A percentile compares a stretch with the other conserved stretches of the same genome.
These are phyloP conservation scores for Globisporangium orthogonon DNA, from an alignment of 352 stramenopile genomes.

Conservation along the genomic window DNA sequence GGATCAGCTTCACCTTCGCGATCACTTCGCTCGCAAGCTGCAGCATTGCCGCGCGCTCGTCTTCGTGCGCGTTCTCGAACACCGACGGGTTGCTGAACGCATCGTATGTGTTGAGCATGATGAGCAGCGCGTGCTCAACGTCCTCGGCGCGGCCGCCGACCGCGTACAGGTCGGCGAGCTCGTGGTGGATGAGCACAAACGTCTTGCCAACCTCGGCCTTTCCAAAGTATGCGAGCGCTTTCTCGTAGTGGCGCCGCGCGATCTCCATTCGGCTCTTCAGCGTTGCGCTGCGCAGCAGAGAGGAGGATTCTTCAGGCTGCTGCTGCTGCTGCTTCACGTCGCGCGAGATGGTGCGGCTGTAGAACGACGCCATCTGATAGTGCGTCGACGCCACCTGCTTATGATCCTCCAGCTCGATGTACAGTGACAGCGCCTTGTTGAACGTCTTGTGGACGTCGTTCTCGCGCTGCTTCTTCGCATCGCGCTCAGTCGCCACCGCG, in stretches of 20 bases:
- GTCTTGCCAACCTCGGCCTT: conserved; percentile 59
- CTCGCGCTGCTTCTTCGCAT: conserved; percentile 24
- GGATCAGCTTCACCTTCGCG: conserved; percentile 41
- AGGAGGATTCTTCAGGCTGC: background rate
- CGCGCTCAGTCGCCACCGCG: background rate
- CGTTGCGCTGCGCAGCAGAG: conserved; percentile 7
- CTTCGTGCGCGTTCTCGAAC: conserved; percentile 8
- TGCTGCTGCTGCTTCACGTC: conserved; percentile 16
- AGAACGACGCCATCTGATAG: conserved; percentile 83
- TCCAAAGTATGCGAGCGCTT: conserved; percentile 75
- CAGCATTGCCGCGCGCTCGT: conserved; percentile 24
- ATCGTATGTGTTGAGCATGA: conserved; percentile 73
- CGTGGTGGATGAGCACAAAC: conserved; percentile 80
- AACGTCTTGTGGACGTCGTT: conserved; percentile 55
- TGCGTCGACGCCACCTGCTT: conserved; percentile 78
- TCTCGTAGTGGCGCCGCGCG: conserved; percentile 78
- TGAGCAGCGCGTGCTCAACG: conserved; percentile 70
- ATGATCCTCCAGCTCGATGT: conserved; percentile 55
- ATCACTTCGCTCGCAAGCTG: conserved; percentile 36
- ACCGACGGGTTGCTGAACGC: conserved; percentile 31
- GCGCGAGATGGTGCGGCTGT: conserved; percentile 51
- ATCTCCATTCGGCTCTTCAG: conserved; percentile 76
- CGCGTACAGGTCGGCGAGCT: conserved; percentile 71
- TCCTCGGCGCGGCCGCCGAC: conserved; percentile 57
- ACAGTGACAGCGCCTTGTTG: conserved; percentile 68